Evolutionary conservation across 2,329 filamentous ascomycete genomes (phyloP), one percentile per base, ranked within the genome.

Genomic region (Chlorencoelia australis): DNA sequence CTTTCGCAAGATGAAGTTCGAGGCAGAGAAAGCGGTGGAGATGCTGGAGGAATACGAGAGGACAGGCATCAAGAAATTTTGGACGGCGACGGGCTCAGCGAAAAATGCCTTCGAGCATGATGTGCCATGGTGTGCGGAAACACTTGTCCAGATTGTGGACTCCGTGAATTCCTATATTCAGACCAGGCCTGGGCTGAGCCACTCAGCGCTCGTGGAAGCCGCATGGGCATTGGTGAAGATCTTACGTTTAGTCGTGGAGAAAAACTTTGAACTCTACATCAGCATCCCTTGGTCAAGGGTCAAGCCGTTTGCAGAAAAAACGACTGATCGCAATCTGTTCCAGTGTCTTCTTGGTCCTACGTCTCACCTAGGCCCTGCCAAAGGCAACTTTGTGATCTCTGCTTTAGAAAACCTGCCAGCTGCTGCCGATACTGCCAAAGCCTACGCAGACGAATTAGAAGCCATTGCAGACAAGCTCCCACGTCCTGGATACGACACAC

Each of bases 241-340:
- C 17, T 41, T 56, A 13, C 42, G 48, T n/a, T 48, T 52, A 13
- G 42, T 54, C 17, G 30, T 40, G 11, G 31, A 46, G 1, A 47
- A 44, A 3, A 55, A 55, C 28, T 24, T 41, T 9, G 51, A 55
- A 27, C 33, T 40, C 7, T 54, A 51, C 28, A 25, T 42, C 5
- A 39, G 44, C 21, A 15, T 35, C 30, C 43, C 30, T 25, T 49
- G 46, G 43, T 28, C 37, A 9, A 42, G 51, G 26, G 46, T 36
- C 19, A 30, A 31, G 18, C 37, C 33, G 2, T 43, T 45, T 19
- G 47, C 40, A 6, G 52, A 56, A 26, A 46, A 37, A 28, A 33
- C 34, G n/a, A 44, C 43, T 3, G 42, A 52, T 20, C 46, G 52
- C 11, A 56, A 55, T 28, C 39, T 56, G 2, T 56, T 52, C 28